Conservation (phyloP, 1,139 yeast genomes). For the Sugiyamaella japonica region DNA sequence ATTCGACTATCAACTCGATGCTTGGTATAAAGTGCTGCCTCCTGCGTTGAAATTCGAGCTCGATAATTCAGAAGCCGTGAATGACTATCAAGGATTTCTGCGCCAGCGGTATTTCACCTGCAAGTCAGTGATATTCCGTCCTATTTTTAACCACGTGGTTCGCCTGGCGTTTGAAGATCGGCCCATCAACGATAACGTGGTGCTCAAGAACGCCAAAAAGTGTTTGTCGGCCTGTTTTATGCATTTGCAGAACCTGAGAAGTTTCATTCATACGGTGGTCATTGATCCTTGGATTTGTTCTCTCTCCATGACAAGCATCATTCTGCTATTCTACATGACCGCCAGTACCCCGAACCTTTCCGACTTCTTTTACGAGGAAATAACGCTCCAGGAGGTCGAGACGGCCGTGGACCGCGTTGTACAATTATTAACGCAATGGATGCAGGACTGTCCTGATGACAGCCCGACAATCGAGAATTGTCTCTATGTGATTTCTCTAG, state of each 20-base stretch:
- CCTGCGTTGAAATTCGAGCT: conserved; percentile 19
- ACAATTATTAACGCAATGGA: conserved; percentile 15
- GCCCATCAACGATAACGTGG: conserved; percentile 13
- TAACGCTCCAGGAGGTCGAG: conserved; percentile 11
- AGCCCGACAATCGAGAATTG: conserved; percentile 21
- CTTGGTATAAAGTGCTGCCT: conserved; percentile 26
- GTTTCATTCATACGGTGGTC: conserved; percentile 24
- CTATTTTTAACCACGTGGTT: conserved; percentile 25
- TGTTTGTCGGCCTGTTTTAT: conserved; percentile 23
- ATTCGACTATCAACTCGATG: conserved; percentile 25
- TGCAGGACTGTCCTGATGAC: conserved; percentile 13
- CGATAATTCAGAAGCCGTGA: conserved; percentile 19
- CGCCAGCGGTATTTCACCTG: conserved; percentile 28
- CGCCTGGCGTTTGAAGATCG: conserved; percentile 17
- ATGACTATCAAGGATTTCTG: conserved; percentile 26
- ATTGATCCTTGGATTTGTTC: conserved; percentile 28
- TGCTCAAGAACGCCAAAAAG: conserved; percentile 20
- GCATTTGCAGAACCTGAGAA: conserved; percentile 22
- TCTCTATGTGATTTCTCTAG: conserved; percentile 8
- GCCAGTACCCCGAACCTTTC: conserved; percentile 14
- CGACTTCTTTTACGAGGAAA: conserved; percentile 10
- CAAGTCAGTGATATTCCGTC: conserved; percentile 26
- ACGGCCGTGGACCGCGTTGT: conserved; percentile 14
- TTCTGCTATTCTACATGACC: conserved; percentile 22
- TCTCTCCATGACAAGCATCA: conserved; percentile 21